Evolutionary conservation across 1,284 basidiomycete genomes (phyloP), one percentile per base, ranked within the genome.

Genomic region (Malassezia restricta): DNA sequence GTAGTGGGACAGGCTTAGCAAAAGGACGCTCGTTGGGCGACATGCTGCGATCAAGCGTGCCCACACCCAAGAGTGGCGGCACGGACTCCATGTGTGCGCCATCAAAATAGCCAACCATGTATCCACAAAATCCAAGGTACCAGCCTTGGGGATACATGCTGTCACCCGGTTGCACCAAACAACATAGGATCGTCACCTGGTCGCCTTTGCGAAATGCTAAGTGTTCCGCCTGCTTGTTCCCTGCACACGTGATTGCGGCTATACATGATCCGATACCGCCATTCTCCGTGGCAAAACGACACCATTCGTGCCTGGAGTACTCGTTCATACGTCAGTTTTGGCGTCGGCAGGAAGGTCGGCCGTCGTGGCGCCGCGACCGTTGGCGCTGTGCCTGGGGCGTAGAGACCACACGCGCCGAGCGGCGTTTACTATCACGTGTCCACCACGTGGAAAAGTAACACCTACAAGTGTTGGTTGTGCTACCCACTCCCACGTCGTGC

Each of bases 201-300:
- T 73, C 67, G 32, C 70, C 70, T 14, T 61, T 58, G 62, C 67
- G 68, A 52, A 71, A 70, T 57, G 68, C 66, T 43, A 71, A 61
- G 40, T 66, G 65, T 32, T 40, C 24, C 15, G 66, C 67, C 32
- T 63, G 49, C 37, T 62, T 64, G 38, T 61, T 61, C 24, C 67
- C 64, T 6, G 62, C 65, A 15, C 65, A 66, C 40, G 66, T 67
- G 57, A 66, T 60, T 31, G 64, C 53, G 27, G 68, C 67, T n/a
- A 63, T 64, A 50, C 64, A 66, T 5, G 62, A 49, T 29, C 70
- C 70, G 42, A 73, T 70, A 49, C 70, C 70, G 40, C 68, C 65
- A 56, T 71, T 66, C 39, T 68, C 64, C 20, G 69, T 61, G 40
- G 70, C 70, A 52, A 73, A 71, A 35, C 68, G 62, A 35, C 67